These are phyloP conservation scores for Fonsecaea pedrosoi DNA, from an alignment of 2,329 filamentous ascomycete genomes.

Conservation along the genomic window DNA sequence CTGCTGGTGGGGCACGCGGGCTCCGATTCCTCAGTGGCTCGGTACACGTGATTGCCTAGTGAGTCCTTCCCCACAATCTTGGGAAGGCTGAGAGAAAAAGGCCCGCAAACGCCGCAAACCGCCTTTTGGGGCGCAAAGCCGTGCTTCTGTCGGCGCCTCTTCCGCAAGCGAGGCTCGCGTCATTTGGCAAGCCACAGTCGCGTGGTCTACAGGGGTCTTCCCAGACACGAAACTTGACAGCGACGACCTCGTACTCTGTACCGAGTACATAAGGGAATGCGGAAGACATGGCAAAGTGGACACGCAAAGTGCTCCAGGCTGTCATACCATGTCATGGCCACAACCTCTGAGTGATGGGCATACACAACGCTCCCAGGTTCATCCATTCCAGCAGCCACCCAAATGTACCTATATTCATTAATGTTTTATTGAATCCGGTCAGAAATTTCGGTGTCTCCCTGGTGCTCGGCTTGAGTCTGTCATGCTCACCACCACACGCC, in stretches of 20 bases:
- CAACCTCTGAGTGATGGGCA: neutral
- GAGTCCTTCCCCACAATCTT: neutral
- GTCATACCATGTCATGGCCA: neutral
- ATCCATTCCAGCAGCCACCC: neutral
- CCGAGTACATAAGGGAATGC: too few species aligned
- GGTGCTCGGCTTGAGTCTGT: constrained; percentile 22
- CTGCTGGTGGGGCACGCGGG: neutral
- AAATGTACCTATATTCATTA: constrained; percentile 31
- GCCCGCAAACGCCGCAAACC: neutral
- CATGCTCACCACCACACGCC: constrained; percentile 24
- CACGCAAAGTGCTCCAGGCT: neutral
- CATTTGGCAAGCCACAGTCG: constrained; percentile 33
- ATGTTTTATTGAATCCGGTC: constrained; percentile 13
- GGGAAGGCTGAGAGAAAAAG: neutral
- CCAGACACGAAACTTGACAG: constrained; percentile 7
- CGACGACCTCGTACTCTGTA: neutral
- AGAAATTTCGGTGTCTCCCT: constrained; percentile 16
- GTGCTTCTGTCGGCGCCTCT: constrained; percentile 25
- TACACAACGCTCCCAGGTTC: neutral
- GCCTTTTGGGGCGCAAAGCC: neutral
- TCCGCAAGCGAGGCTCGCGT: constrained; percentile 33
- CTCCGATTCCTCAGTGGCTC: neutral
- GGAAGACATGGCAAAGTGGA: neutral
- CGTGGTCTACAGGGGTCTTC: constrained; percentile 33
- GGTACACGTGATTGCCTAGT: neutral